Evolutionary conservation across 2,329 filamentous ascomycete species (phyloP).

Genomic region (Arthrinium puccinioides): DNA sequence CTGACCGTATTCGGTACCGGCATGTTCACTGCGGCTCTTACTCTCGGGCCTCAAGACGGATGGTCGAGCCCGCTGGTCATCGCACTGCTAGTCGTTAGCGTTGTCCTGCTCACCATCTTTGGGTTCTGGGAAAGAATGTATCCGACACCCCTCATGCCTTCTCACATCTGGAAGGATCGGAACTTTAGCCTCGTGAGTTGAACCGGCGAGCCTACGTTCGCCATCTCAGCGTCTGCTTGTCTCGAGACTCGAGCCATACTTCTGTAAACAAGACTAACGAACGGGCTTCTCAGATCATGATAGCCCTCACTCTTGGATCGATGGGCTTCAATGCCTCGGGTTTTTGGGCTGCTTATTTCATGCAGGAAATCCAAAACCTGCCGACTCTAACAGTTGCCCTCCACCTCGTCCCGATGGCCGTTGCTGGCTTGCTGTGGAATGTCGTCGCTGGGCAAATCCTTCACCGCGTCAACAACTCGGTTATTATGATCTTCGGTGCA

Average conservation of each 20-base stretch:
- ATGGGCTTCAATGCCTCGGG: constrained; percentile 53
- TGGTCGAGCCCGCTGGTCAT: constrained; percentile 59
- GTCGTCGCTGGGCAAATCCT: constrained; percentile 54
- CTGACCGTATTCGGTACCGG: constrained; percentile 59
- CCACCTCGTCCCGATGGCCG: constrained; percentile 57
- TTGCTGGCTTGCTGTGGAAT: constrained; percentile 57
- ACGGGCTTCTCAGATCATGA: constrained; percentile 49
- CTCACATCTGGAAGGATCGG: constrained; percentile 49
- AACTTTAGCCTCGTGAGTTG: constrained; percentile 55
- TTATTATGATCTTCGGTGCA: constrained; percentile 44
- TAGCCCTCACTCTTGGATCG: no score
- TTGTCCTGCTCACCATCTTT: constrained; percentile 48
- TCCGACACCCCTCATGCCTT: constrained; percentile 42
- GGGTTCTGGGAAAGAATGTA: constrained; percentile 54
- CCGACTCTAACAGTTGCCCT: constrained; percentile 53
- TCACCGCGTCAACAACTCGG: constrained; percentile 56
- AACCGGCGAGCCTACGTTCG: not conserved
- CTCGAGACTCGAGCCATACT: not conserved
- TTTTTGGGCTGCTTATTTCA: constrained; percentile 60
- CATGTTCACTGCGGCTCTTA: constrained; percentile 55
- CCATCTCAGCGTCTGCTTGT: not conserved
- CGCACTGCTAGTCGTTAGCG: constrained; percentile 51
- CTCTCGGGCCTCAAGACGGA: constrained; percentile 49
- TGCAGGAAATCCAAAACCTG: constrained; percentile 49
- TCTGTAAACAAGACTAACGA: not conserved